Evolutionary conservation across 2,329 filamentous ascomycete genomes (phyloP).

Genomic region (Venturia aucupariae): DNA sequence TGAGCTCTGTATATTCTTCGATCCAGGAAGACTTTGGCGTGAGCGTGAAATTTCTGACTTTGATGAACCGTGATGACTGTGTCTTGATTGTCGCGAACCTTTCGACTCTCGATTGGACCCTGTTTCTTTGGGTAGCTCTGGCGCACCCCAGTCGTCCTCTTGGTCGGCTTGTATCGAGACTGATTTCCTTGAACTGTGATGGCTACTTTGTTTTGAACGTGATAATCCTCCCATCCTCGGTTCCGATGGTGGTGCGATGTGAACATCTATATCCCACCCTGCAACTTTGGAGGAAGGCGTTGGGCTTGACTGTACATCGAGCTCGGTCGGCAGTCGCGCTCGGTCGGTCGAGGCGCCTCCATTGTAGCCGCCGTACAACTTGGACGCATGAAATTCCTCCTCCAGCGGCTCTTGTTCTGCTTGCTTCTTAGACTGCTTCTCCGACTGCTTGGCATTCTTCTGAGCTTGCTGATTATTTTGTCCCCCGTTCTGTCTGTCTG

Average conservation of each 20-base stretch:
- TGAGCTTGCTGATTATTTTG: background rate
- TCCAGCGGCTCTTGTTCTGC: background rate
- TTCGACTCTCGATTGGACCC: background rate
- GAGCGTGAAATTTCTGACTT: background rate
- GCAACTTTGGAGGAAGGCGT: background rate
- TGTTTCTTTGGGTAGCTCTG: background rate
- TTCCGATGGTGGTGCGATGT: background rate
- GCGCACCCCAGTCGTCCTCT: background rate
- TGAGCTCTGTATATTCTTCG: background rate
- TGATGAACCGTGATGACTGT: background rate
- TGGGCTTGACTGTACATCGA: slow-evolving; percentile 3
- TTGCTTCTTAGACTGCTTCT: background rate
- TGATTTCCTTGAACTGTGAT: background rate
- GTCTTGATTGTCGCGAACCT: background rate
- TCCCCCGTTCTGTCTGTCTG: background rate
- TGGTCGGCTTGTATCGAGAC: background rate
- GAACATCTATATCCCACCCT: slow-evolving; percentile 1
- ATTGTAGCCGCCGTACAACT: background rate
- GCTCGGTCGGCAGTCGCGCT: background rate
- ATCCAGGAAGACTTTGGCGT: background rate
- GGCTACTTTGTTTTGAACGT: background rate
- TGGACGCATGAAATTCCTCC: background rate
- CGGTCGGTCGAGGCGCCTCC: background rate
- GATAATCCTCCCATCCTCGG: background rate
- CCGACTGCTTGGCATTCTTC: background rate